Evolutionary conservation across 345 rosid genomes (phyloP), one percentile per base, ranked within the genome.

Genomic region (Carallia brachiata): DNA sequence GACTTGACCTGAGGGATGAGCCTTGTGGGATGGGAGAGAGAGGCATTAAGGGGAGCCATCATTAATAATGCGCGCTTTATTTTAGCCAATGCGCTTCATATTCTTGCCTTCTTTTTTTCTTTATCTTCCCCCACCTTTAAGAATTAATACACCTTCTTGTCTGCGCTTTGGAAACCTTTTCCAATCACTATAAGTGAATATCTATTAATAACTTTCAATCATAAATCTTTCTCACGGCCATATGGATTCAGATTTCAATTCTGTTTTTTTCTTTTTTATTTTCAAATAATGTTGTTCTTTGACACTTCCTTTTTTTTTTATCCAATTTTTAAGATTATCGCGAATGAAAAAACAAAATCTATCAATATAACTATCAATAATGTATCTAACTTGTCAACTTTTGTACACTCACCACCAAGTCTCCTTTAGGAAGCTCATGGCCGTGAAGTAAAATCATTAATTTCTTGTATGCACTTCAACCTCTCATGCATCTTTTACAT

Each of bases 91-190:
- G 48, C 65, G 62, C 39, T 31, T 57, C 15, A n/a, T n/a, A 37
- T 52, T 30, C 40, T 37, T 67, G 4, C 34, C 54, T 61, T 31
- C 57, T 44, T 72, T 71, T 5, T 53, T 50, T 69, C n/a, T 62
- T 65, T 61, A 19, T 31, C 57, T 61, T 70, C 66, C 6, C 56
- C 27, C 13, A 32, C 71, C 63, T 63, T 60, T 73, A 69, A 31
- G 63, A 70, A 74, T 70, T 44, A 44, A 44, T 44, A 2, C 50
- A 10, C 61, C 62, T 60, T 32, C 16, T 69, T 65, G 47, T 63
- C 37, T 77, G 66, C 52, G 50, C 73, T 76, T 76, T 71, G 50
- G 77, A 76, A 79, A 79, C 77, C 79, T 79, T 76, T 82, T 77
- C 12, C 27, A 19, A 1, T 9, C 30, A 59, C 72, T 76, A 68